Conservation (phyloP, 2,329 filamentous ascomycete genomes). For the Exophiala aquamarina region DNA sequence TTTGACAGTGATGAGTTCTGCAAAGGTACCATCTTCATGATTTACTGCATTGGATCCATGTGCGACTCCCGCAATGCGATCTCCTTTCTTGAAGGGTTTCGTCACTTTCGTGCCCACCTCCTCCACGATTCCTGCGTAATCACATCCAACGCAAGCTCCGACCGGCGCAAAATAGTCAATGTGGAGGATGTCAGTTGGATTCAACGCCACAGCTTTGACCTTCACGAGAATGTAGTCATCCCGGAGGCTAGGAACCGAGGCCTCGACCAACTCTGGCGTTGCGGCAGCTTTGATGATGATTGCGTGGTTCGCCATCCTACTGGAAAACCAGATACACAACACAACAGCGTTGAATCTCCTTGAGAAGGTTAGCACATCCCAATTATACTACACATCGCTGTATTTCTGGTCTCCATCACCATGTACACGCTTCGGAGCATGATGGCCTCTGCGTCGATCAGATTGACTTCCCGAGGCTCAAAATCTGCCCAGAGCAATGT, state of each 20-base stretch:
- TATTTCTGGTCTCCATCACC: too few species aligned
- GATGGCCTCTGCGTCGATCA: too few species aligned
- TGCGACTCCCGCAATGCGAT: constrained; percentile 37
- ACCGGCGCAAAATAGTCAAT: constrained; percentile 29
- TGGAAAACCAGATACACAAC: neutral
- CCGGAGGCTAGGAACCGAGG: neutral
- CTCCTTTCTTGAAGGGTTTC: constrained; percentile 31
- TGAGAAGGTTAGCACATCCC: too few species aligned
- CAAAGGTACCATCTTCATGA: constrained; percentile 34
- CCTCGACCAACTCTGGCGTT: neutral
- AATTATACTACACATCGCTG: too few species aligned
- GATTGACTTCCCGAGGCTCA: too few species aligned
- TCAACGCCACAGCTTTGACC: constrained; percentile 51
- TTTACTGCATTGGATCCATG: constrained; percentile 31
- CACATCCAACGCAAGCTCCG: constrained; percentile 29
- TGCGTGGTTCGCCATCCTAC: neutral
- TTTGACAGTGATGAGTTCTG: constrained; percentile 32
- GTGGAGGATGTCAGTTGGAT: constrained; percentile 58
- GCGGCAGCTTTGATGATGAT: neutral
- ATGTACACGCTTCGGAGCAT: too few species aligned
- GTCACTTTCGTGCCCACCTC: constrained; percentile 15
- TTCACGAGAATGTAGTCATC: constrained; percentile 51
- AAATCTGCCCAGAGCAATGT: too few species aligned
- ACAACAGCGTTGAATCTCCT: too few species aligned
- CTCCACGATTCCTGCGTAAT: constrained; percentile 32